Evolutionary conservation across 2,329 filamentous ascomycete genomes (phyloP).

Genomic region (Ophiostoma himal-ulmi): DNA sequence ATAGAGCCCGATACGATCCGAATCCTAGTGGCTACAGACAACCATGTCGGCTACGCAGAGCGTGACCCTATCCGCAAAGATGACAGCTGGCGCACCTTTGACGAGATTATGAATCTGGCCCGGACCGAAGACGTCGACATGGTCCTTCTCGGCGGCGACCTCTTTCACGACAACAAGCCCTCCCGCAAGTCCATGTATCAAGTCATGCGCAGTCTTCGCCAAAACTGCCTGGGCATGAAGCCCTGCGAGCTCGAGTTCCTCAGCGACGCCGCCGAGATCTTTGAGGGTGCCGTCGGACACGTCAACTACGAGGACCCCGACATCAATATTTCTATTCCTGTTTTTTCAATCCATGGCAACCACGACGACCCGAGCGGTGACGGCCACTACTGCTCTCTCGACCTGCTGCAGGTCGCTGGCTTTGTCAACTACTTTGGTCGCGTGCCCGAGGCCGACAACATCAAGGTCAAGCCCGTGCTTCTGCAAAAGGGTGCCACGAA

Average conservation of each 20-base stretch:
- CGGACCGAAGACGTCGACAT: constrained; percentile 85
- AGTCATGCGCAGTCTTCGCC: constrained; percentile 88
- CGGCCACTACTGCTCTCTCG: constrained; percentile 83
- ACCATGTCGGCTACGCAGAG: constrained; percentile 95
- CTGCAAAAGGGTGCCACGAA: constrained; percentile 92
- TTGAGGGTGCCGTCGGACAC: constrained; percentile 82
- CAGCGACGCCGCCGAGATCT: constrained; percentile 86
- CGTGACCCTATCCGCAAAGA: constrained; percentile 90
- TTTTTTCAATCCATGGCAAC: constrained; percentile 98
- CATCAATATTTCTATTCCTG: constrained; percentile 93
- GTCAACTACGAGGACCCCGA: constrained; percentile 98
- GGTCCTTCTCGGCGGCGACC: constrained; percentile 87
- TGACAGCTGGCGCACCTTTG: constrained; percentile 93
- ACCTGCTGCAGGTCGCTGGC: constrained; percentile 84
- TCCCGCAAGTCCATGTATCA: constrained; percentile 94
- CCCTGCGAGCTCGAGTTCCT: constrained; percentile 93
- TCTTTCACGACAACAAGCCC: constrained; percentile 98
- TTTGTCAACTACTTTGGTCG: constrained; percentile 94
- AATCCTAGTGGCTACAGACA: constrained; percentile 90
- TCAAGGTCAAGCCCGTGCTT: constrained; percentile 83
- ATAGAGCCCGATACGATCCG: constrained; percentile 75
- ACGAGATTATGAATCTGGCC: constrained; percentile 88
- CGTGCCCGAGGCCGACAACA: constrained; percentile 86
- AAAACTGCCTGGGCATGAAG: constrained; percentile 92
- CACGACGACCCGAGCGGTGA: constrained; percentile 98